Base-by-base conservation (phyloP, 768 basidiomycete genomes). In the Paxillus rubicundulus region DNA sequence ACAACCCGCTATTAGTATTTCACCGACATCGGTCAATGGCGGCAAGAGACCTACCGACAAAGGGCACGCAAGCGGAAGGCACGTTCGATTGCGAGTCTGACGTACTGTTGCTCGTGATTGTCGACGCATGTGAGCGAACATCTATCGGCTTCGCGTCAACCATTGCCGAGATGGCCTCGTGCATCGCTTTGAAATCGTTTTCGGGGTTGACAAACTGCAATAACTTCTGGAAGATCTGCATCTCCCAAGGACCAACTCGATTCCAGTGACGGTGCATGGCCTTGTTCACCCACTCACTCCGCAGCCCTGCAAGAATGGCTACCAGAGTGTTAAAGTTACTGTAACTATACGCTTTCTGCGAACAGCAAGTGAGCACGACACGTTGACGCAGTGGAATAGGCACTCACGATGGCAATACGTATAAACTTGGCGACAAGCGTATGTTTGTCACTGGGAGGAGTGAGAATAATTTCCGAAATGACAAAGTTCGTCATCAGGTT, bases 401-500 rank as follows among this genome's bases (percentile, higher is more conserved):
- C 21, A 73, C 86, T 65, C 59, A 92, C 92, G 78, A 84, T 92
- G 36, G 93, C 93, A 50, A 96, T 74, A 38, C 90, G 84, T 55
- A 95, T 84, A 65, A 96, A 87, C 71, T 92, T 94, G 52, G 73
- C 74, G 45, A 90, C 80, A 17, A 97, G 71, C 43, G 76, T 55
- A 33, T 77, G 78, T 17, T 93, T 79, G 48, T 90, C 84, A 48
- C 68, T 69, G 5, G 84, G 85, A 9, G 78, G 78, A 1, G 92
- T 87, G 50, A 92, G 71, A 20, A 92, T 79, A 47, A 96, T 80
- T 72, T 97, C 94, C 3, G 89, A 85, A 18, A 82, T 74, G 6
- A 86, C 81, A 60, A 93, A 97, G 60, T 86, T 85, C 2, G 85
- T 83, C 70, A 92, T 82, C 41, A 95, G 71, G 63, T 93, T 92